phyloP scores from a whole-genome alignment of 768 basidiomycete species.

The Russula compacta region DNA sequence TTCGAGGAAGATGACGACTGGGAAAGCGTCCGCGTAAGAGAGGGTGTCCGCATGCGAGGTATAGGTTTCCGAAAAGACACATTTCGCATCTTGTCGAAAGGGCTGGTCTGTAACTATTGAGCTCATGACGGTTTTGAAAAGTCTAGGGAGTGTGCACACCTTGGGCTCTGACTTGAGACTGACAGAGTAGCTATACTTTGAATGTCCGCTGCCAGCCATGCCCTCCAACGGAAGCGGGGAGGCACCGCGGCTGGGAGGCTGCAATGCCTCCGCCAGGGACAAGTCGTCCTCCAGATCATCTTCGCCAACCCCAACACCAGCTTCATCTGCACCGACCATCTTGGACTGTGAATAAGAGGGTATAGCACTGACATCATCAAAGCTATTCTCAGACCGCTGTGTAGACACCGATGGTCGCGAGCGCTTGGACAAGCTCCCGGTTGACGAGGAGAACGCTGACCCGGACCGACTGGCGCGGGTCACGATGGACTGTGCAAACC shows the following conservation, averaged over 20 bases:
- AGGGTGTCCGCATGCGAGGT: conserved; percentile 52
- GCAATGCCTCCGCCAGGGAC: conserved; percentile 50
- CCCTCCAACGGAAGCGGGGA: conserved; percentile 37
- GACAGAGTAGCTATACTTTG: conserved; percentile 49
- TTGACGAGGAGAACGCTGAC: conserved; percentile 25
- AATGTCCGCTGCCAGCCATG: conserved; percentile 25
- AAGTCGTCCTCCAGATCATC: conserved; percentile 32
- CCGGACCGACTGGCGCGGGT: conserved; percentile 35
- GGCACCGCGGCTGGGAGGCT: conserved; percentile 45
- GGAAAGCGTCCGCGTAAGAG: conserved; percentile 53
- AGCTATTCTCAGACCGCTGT: conserved; percentile 30
- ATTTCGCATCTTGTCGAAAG: conserved; percentile 54
- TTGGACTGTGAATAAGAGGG: conserved; percentile 42
- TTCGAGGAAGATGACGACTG: conserved; percentile 50
- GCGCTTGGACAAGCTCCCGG: conserved; percentile 6
- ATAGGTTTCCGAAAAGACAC: conserved; percentile 47
- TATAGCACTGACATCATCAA: conserved; percentile 47
- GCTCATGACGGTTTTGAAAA: not conserved
- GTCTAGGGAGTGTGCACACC: conserved; percentile 26
- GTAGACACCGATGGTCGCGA: not conserved
- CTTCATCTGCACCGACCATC: not conserved
- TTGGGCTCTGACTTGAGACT: conserved; percentile 54
- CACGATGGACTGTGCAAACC: conserved; percentile 46
- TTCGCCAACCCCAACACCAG: conserved; percentile 18
- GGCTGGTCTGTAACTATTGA: conserved; percentile 42